Evolutionary conservation across 768 basidiomycete genomes (phyloP).

Genomic region (Pulveroboletus sp.): DNA sequence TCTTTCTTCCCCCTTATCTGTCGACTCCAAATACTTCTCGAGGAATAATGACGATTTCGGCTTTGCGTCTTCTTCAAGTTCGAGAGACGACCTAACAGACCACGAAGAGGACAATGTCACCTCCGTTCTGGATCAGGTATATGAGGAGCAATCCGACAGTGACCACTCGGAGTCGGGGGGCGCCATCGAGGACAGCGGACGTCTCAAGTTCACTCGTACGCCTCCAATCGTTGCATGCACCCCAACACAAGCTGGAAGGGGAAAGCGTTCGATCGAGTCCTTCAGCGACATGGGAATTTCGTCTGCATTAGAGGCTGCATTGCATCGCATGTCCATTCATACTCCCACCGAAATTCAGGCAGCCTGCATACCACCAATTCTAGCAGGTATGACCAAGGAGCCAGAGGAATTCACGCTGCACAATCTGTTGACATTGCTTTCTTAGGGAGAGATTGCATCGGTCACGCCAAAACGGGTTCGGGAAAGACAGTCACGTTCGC

Average conservation of each 20-base stretch:
- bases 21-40: neutral
- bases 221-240: conserved; percentile 12
- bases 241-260: conserved; percentile 2
- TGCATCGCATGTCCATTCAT: conserved; percentile 80
- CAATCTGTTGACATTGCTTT: neutral
- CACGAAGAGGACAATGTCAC: conserved; percentile 18
- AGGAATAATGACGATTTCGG: neutral
- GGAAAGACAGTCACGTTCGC: conserved; percentile 99
- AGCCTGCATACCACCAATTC: conserved; percentile 84
- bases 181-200: conserved; percentile 13
- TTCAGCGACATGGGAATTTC: conserved; percentile 63
- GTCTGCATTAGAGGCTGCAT: conserved; percentile 52
- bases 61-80: conserved; percentile 5
- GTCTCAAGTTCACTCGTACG: conserved; percentile 22
- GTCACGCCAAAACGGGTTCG: conserved; percentile 96
- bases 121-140: conserved; percentile 5
- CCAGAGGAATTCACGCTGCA: neutral
- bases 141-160: neutral
- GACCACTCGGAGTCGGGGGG: neutral
- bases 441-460: conserved; percentile 91
- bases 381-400: conserved; percentile 52
- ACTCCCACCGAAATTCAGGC: conserved; percentile 83
- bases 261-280: conserved; percentile 24
- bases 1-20: neutral
- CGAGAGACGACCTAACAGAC: conserved; percentile 12